These are phyloP conservation scores for Mollisiaceae sp. DNA, from an alignment of 2,329 filamentous ascomycete species.

Conservation along the genomic window DNA sequence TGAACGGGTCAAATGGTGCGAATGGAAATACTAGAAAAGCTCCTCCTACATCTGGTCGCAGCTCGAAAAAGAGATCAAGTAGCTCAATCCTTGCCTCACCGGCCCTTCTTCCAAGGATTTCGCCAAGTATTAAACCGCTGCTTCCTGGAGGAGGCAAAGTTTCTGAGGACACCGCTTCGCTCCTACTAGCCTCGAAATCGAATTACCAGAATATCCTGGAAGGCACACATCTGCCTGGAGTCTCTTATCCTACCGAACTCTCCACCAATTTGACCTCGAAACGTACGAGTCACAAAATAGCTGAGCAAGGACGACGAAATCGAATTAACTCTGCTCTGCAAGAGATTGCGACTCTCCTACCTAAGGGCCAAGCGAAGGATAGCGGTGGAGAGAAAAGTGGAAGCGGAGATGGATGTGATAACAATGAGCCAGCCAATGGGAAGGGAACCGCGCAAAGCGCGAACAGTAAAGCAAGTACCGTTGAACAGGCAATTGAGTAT, in stretches of 20 bases:
- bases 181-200: slow-evolving; percentile 88
- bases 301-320: slow-evolving; percentile 93
- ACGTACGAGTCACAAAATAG: slow-evolving; percentile 96
- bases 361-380: slow-evolving; percentile 54
- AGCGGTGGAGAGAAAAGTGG: slow-evolving; percentile 44
- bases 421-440: slow-evolving; percentile 52
- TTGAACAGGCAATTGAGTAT: slow-evolving; percentile 96
- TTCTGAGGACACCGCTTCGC: slow-evolving; percentile 65
- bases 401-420: slow-evolving; percentile 50
- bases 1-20: slow-evolving; percentile 54
- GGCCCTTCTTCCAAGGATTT: slow-evolving; percentile 85
- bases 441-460: slow-evolving; percentile 56
- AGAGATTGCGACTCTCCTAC: slow-evolving; percentile 88
- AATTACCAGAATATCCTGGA: slow-evolving; percentile 98
- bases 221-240: slow-evolving; percentile 86
- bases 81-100: slow-evolving; percentile 82
- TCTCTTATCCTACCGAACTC: slow-evolving; percentile 87
- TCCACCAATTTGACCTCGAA: slow-evolving; percentile 96
- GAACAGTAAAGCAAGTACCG: slow-evolving; percentile 93
- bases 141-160: slow-evolving; percentile 67
- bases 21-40: slow-evolving; percentile 52
- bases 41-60: slow-evolving; percentile 58
- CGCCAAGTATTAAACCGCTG: slow-evolving; percentile 90
- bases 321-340: slow-evolving; percentile 93
- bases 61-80: slow-evolving; percentile 72